Conservation (phyloP, 1,139 yeast species). For the Yamadazyma sp. region DNA sequence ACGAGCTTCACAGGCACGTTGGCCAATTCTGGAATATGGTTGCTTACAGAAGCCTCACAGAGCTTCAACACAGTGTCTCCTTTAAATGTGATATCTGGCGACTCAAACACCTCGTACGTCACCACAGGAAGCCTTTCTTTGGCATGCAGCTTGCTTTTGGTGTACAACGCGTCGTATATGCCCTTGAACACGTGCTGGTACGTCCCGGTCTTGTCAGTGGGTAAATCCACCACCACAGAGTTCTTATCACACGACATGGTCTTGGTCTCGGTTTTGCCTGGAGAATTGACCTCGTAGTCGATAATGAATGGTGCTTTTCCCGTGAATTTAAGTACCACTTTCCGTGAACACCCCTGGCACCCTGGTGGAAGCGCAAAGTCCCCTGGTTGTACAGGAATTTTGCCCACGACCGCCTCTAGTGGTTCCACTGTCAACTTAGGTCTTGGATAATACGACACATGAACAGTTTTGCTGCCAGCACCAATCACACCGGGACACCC, state of each 20-base stretch:
- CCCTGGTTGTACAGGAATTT: conserved; percentile 10
- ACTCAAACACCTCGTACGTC: conserved; percentile 57
- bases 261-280: conserved; percentile 48
- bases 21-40: conserved; percentile 38
- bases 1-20: conserved; percentile 54
- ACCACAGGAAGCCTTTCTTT: conserved; percentile 38
- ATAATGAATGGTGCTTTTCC: conserved; percentile 78
- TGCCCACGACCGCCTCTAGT: conserved; percentile 4
- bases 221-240: conserved; percentile 29
- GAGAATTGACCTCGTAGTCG: conserved; percentile 63
- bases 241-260: conserved; percentile 31
- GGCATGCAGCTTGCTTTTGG: conserved; percentile 37
- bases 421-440: conserved; percentile 48
- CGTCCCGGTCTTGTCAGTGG: conserved; percentile 48
- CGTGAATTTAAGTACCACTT: conserved; percentile 26
- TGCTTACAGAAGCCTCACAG: conserved; percentile 46
- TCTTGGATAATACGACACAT: conserved; percentile 51
- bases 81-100: conserved; percentile 59
- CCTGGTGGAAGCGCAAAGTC: conserved; percentile 28
- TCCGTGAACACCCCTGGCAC: conserved; percentile 33
- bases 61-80: conserved; percentile 49
- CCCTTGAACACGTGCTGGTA: conserved; percentile 62
- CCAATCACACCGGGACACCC: conserved; percentile 66
- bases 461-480: conserved; percentile 30
- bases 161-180: conserved; percentile 67